These are phyloP conservation scores for Ettlia oleoabundans DNA, from an alignment of 139 green algal species.

Conservation along the genomic window DNA sequence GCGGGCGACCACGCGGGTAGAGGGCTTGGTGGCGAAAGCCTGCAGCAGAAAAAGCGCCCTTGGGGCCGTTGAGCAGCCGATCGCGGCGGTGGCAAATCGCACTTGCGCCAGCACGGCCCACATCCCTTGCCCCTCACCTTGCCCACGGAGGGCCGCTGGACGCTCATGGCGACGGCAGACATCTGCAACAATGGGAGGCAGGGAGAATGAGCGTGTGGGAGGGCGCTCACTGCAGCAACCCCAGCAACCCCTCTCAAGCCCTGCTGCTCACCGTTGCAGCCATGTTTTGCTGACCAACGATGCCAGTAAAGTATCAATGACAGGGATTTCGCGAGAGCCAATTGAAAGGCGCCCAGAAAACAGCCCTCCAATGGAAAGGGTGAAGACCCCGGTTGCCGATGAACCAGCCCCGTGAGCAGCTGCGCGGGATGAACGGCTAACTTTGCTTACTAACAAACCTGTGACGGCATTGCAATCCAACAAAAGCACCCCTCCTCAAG, in stretches of 20 bases:
- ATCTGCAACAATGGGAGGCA: not conserved
- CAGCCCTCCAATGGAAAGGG: too few species aligned
- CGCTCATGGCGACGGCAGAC: not conserved
- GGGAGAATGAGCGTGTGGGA: not conserved
- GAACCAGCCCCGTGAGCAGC: too few species aligned
- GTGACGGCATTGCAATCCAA: too few species aligned
- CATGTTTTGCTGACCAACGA: too few species aligned
- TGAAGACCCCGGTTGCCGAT: too few species aligned
- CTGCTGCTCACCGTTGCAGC: too few species aligned
- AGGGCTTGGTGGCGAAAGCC: constrained; percentile 31
- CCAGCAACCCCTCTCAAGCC: not conserved
- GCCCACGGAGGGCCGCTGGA: constrained; percentile 11
- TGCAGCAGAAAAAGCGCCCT: not conserved
- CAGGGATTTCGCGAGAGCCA: not conserved
- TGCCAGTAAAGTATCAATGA: too few species aligned
- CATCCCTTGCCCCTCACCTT: not conserved
- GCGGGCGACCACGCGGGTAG: constrained; percentile 9
- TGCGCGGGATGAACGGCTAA: too few species aligned
- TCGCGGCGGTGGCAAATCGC: not conserved
- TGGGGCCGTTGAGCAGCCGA: not conserved
- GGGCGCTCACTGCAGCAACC: not conserved
- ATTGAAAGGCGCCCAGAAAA: too few species aligned
- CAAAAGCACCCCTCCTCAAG: too few species aligned
- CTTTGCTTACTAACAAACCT: too few species aligned
- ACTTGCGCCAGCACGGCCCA: not conserved